Evolutionary conservation across 2,329 filamentous ascomycete genomes (phyloP), one percentile per base, ranked within the genome.

Genomic region (Fusarium hainanense): DNA sequence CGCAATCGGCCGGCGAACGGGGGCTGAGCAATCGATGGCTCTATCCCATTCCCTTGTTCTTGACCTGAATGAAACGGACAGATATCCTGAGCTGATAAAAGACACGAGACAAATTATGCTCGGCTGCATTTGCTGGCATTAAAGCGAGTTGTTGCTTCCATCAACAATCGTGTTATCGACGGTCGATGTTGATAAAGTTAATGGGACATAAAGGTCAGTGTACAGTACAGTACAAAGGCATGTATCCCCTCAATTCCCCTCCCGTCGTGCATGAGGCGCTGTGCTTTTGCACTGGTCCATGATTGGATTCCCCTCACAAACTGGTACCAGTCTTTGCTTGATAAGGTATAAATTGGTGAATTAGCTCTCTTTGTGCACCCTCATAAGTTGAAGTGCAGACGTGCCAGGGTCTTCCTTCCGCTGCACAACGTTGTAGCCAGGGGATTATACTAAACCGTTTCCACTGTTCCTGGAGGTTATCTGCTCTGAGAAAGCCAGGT

Each of bases 1-100:
- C 70, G 66, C 63, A 72, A 70, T 73, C 69, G 71, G 61, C 59
- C 30, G 67, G 66, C 59, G 69, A 69, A 69, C 58, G 64, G 68
- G 66, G 68, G 72, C 68, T 72, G 65, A 70, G 72, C 63, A 46
- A 54, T 47, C 28, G 32, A 28, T 52, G 49, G 34, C 49, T 60
- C 62, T 65, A 51, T 65, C 66, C 41, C 54, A 40, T 67, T 47
- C 57, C 57, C 52, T 54, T 58, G 48, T 56, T 56, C 48, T 43
- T 50, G 56, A 54, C 28, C 63, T 68, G 49, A 34, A 66, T 20
- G 49, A 43, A 57, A 66, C 49, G 46, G 58, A 63, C 37, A 61
- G 46, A 62, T 48, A 63, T 32, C 28, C 42, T 63, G 34, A 30
- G 34, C 52, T 43, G 32, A 37, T 37, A 37, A 37, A 21, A 46